phyloP scores from a whole-genome alignment of 2,329 filamentous ascomycete genomes.

The Coleophoma eucalyptorum region DNA sequence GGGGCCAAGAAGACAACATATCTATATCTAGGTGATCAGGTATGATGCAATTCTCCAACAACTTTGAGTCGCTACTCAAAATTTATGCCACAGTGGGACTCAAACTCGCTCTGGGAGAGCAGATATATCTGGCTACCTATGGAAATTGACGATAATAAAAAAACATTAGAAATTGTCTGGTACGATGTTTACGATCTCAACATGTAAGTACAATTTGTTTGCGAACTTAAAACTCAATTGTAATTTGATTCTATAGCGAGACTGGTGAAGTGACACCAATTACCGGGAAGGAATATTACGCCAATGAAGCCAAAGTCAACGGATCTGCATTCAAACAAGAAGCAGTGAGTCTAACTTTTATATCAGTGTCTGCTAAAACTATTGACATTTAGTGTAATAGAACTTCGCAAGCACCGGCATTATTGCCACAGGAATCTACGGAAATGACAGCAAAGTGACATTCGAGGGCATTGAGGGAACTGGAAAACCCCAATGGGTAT shows the following conservation, averaged over 20 bases:
- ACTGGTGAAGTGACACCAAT: constrained; percentile 39
- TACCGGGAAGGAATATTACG: constrained; percentile 42
- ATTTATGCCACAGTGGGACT: constrained; percentile 37
- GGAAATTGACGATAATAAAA: constrained; percentile 46
- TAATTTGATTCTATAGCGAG: constrained; percentile 20
- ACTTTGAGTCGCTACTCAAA: no score
- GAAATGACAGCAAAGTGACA: constrained; percentile 50
- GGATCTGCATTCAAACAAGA: constrained; percentile 52
- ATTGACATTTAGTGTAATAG: no score
- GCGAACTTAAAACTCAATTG: background rate
- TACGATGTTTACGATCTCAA: constrained; percentile 53
- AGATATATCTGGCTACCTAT: constrained; percentile 55
- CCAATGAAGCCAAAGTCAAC: constrained; percentile 37
- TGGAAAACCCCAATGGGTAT: constrained; percentile 51
- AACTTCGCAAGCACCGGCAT: constrained; percentile 42
- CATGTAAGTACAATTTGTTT: constrained; percentile 25
- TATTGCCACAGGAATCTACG: constrained; percentile 49
- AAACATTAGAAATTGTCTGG: constrained; percentile 46
- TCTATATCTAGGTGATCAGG: constrained; percentile 30
- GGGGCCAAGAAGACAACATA: constrained; percentile 45
- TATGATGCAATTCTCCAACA: background rate
- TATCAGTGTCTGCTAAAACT: no score
- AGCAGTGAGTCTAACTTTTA: constrained; percentile 29
- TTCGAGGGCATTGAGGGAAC: constrained; percentile 44
- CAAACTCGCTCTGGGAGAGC: constrained; percentile 51